Percentiles rank a stretch among this genome's conserved stretches.
These are phyloP conservation scores for Rhizopogon roseolus DNA, from an alignment of 768 basidiomycete species.

Conservation along the genomic window DNA sequence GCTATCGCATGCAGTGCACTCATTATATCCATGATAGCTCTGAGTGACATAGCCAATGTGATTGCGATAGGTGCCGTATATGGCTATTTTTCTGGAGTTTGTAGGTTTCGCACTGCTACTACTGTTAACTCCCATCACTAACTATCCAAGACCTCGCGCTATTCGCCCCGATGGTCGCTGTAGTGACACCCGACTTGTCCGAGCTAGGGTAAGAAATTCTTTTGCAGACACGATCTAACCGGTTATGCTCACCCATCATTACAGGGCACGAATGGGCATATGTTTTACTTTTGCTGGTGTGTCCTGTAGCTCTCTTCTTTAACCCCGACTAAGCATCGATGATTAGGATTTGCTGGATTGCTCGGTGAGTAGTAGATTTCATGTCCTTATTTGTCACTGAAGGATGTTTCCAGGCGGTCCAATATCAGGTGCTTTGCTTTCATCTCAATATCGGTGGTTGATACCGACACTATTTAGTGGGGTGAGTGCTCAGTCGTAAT, in stretches of 20 bases:
- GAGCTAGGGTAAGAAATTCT: slow-evolving; percentile 44
- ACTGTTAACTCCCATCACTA: background rate
- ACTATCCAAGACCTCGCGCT: slow-evolving; percentile 28
- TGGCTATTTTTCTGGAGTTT: slow-evolving; percentile 44
- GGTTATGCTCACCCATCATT: too few relatives aligned
- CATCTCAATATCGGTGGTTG: slow-evolving; percentile 49
- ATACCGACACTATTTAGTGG: slow-evolving; percentile 50
- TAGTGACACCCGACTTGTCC: slow-evolving; percentile 36
- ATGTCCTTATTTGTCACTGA: background rate
- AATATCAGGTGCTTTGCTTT: slow-evolving; percentile 51
- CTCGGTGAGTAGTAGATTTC: slow-evolving; percentile 8
- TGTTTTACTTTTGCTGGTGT: slow-evolving; percentile 42
- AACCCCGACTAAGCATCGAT: too few relatives aligned
- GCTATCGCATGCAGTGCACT: slow-evolving; percentile 30
- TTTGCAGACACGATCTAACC: background rate
- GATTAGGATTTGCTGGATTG: slow-evolving; percentile 17
- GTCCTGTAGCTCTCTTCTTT: background rate
- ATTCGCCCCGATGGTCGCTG: slow-evolving; percentile 40
- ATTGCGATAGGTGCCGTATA: slow-evolving; percentile 40
- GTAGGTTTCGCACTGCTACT: slow-evolving; percentile 16
- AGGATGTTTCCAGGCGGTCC: slow-evolving; percentile 38
- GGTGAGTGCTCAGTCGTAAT: slow-evolving; percentile 12
- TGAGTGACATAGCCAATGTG: slow-evolving; percentile 33
- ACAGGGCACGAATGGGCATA: slow-evolving; percentile 37
- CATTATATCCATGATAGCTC: slow-evolving; percentile 40